These are phyloP conservation scores for Penicillium sp. DNA, from an alignment of 2,329 filamentous ascomycete species.

Conservation along the genomic window DNA sequence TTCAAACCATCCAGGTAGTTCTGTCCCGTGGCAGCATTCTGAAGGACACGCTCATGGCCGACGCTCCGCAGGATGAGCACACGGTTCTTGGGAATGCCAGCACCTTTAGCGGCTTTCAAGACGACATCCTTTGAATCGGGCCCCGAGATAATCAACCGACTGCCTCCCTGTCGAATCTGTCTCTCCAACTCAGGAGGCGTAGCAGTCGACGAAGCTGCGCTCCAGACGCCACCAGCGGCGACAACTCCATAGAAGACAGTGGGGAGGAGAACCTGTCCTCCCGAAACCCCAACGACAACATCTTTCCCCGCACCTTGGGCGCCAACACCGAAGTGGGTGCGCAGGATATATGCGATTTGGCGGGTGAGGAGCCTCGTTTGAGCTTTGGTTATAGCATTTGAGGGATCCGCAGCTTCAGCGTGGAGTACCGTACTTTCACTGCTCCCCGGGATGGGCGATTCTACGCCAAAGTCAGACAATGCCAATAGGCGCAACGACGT, in stretches of 20 bases:
- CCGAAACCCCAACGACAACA: constrained; percentile 20
- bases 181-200: constrained; percentile 20
- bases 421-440: constrained; percentile 20
- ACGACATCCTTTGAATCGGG: constrained; percentile 19
- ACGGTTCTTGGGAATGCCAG: constrained; percentile 16
- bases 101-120: constrained; percentile 17
- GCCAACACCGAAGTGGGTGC: constrained; percentile 21
- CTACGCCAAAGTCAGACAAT: constrained; percentile 4
- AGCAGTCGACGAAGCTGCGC: constrained; percentile 20
- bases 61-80: constrained; percentile 17
- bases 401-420: constrained; percentile 21
- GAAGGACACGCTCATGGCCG: constrained; percentile 20
- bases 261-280: constrained; percentile 19
- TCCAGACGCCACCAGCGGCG: constrained; percentile 22
- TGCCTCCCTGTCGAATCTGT: constrained; percentile 21
- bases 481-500: not conserved
- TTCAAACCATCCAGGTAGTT: constrained; percentile 17
- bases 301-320: constrained; percentile 18
- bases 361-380: constrained; percentile 20
- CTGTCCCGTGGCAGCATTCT: constrained; percentile 17
- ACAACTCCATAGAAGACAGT: constrained; percentile 23
- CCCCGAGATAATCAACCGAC: constrained; percentile 17
- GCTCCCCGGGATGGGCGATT: constrained; percentile 18
- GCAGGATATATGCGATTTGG: constrained; percentile 22
- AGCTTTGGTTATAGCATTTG: constrained; percentile 23